Percentiles rank a stretch among this genome's conserved stretches.
Conservation (phyloP, 441 rosid species). For the Erodium moschatum region DNA sequence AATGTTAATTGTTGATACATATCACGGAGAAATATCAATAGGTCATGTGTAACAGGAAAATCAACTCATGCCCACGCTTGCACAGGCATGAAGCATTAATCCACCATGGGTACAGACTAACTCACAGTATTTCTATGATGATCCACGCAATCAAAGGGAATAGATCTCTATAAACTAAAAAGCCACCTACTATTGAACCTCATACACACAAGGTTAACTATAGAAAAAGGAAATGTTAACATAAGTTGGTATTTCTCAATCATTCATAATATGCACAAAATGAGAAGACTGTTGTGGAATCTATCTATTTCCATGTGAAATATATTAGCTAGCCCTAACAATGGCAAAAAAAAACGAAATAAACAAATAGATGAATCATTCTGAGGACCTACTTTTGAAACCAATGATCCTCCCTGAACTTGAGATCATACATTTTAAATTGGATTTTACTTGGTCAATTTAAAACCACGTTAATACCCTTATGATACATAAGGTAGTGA, state of each 20-base stretch:
- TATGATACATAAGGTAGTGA: not conserved
- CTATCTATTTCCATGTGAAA: not conserved
- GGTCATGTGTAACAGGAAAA: not conserved
- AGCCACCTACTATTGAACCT: not conserved
- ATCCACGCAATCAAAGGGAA: not conserved
- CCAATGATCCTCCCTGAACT: not conserved
- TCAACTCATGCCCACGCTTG: not conserved
- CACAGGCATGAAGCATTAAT: not conserved
- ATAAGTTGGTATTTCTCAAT: not conserved
- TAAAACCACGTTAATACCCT: not conserved
- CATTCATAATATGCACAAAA: not conserved
- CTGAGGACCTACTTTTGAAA: not conserved
- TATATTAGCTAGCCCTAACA: not conserved
- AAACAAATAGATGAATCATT: too few species aligned
- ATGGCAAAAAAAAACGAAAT: not conserved
- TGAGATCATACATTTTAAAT: not conserved
- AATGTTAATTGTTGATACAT: not conserved
- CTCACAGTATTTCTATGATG: not conserved
- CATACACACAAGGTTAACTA: not conserved
- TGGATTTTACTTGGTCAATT: not conserved
- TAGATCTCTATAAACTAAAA: not conserved
- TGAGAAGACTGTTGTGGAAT: not conserved
- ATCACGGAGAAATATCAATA: not conserved
- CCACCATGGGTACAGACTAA: not conserved
- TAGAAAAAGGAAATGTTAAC: not conserved